Evolutionary conservation across 495 filamentous ascomycete genomes (phyloP).

Genomic region (Aspergillus haitiensis): DNA sequence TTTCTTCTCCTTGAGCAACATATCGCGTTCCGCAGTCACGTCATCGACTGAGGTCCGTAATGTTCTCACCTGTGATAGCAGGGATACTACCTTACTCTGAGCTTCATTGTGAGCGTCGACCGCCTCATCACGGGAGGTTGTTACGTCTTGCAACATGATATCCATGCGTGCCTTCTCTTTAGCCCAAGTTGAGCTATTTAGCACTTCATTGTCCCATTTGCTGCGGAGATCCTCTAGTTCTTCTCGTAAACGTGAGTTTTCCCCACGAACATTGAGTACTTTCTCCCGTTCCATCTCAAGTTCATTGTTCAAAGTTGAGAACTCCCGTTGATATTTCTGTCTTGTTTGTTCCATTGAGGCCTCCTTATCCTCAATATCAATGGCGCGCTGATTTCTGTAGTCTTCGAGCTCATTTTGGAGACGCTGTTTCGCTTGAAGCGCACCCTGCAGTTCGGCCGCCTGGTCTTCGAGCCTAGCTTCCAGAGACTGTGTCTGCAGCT

Average conservation of each 20-base stretch:
- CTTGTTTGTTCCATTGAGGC: constrained; percentile 94
- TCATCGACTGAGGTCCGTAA: constrained; percentile 86
- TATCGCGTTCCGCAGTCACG: constrained; percentile 79
- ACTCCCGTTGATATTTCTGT: constrained; percentile 94
- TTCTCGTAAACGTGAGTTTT: constrained; percentile 77
- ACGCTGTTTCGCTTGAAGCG: constrained; percentile 87
- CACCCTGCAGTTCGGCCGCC: constrained; percentile 81
- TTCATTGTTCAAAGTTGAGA: constrained; percentile 83
- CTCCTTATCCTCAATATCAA: constrained; percentile 96
- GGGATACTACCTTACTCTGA: constrained; percentile 83
- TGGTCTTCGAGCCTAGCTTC: constrained; percentile 93
- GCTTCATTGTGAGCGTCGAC: constrained; percentile 92
- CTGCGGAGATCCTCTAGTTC: constrained; percentile 92
- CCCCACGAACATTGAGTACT: constrained; percentile 62
- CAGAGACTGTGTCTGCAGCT: constrained; percentile 81
- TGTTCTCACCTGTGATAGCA: constrained; percentile 87
- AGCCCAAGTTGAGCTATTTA: constrained; percentile 96
- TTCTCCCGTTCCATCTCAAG: constrained; percentile 93
- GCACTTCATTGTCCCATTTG: constrained; percentile 98
- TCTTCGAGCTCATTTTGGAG: constrained; percentile 98
- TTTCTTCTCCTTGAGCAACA: constrained; percentile 84
- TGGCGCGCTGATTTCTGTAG: constrained; percentile 90
- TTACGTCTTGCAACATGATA: constrained; percentile 84
- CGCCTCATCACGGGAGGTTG: constrained; percentile 87
- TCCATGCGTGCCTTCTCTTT: constrained; percentile 96